Evolutionary conservation across 176 grass and related monocot species (phyloP).

Genomic region (Elaeis guineensis): DNA sequence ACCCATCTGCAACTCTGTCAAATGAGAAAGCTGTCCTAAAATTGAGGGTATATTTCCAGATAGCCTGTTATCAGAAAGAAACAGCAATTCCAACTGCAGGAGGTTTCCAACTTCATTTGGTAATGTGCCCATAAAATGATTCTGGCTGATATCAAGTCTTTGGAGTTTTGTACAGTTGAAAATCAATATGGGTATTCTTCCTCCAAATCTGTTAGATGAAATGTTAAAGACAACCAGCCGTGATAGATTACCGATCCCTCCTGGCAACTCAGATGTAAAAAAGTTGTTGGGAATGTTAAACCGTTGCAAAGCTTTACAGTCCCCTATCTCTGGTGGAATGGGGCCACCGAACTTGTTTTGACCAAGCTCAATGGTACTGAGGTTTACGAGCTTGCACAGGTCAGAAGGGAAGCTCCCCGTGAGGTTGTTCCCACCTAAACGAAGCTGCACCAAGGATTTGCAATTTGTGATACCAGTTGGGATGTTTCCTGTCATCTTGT

Average conservation of each 20-base stretch:
- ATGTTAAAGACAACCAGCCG: slow-evolving; percentile 92
- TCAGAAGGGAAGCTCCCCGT: slow-evolving; percentile 89
- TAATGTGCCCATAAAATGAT: slow-evolving; percentile 60
- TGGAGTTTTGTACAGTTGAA: slow-evolving; percentile 87
- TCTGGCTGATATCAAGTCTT: slow-evolving; percentile 93
- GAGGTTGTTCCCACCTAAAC: slow-evolving; percentile 56
- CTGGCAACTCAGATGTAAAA: slow-evolving; percentile 73
- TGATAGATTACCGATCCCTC: slow-evolving; percentile 64
- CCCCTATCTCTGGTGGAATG: slow-evolving; percentile 69
- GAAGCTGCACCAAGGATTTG: slow-evolving; percentile 83
- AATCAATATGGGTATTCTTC: slow-evolving; percentile 71
- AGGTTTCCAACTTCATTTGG: slow-evolving; percentile 75
- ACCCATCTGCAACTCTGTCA: slow-evolving; percentile 91
- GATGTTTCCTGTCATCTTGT: slow-evolving; percentile 78
- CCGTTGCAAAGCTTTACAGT: slow-evolving; percentile 72
- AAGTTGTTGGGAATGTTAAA: slow-evolving; percentile 78
- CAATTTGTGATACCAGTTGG: slow-evolving; percentile 72
- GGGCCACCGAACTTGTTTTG: slow-evolving; percentile 79
- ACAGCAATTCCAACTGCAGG: slow-evolving; percentile 75
- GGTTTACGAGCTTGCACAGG: slow-evolving; percentile 70
- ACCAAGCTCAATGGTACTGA: slow-evolving; percentile 84
- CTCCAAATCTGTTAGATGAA: slow-evolving; percentile 73
- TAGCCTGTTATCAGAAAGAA: slow-evolving; percentile 71
- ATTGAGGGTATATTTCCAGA: slow-evolving; percentile 71
- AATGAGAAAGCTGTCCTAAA: slow-evolving; percentile 62